Conservation (phyloP, 179 eudicot species). For the Sideroxylon spinosum region DNA sequence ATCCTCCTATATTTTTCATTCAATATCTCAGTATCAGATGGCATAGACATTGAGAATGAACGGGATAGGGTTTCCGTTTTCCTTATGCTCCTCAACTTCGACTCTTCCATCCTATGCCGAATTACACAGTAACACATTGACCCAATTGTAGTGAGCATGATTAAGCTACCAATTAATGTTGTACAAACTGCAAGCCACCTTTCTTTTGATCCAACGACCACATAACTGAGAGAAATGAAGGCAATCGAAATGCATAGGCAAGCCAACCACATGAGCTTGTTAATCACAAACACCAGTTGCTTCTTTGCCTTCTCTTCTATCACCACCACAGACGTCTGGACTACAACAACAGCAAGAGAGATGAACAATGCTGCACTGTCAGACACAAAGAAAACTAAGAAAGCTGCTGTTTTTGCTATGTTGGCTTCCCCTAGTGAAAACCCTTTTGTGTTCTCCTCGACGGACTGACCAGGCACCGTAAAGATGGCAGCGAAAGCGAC, state of each 20-base stretch:
- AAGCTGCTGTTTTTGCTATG: slow-evolving; percentile 58
- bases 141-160: slow-evolving; percentile 78
- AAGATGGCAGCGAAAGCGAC: slow-evolving; percentile 96
- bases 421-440: slow-evolving; percentile 61
- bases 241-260: slow-evolving; percentile 76
- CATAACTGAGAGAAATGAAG: slow-evolving; percentile 68
- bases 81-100: slow-evolving; percentile 37
- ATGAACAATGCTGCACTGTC: slow-evolving; percentile 76
- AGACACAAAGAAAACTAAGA: slow-evolving; percentile 65
- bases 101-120: slow-evolving; percentile 49
- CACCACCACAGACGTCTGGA: slow-evolving; percentile 88
- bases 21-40: slow-evolving; percentile 60
- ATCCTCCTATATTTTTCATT: slow-evolving; percentile 57
- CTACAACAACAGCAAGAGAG: slow-evolving; percentile 90
- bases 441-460: slow-evolving; percentile 25
- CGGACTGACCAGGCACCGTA: slow-evolving; percentile 80
- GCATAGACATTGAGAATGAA: slow-evolving; percentile 65
- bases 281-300: slow-evolving; percentile 84
- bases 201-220: slow-evolving; percentile 65
- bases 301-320: slow-evolving; percentile 77
- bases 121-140: slow-evolving; percentile 84
- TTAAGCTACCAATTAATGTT: slow-evolving; percentile 66
- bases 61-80: slow-evolving; percentile 51
- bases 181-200: slow-evolving; percentile 73
- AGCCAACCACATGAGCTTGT: slow-evolving; percentile 94